Conservation (phyloP, 2,329 filamentous ascomycete species). For the Botryotinia calthae region DNA sequence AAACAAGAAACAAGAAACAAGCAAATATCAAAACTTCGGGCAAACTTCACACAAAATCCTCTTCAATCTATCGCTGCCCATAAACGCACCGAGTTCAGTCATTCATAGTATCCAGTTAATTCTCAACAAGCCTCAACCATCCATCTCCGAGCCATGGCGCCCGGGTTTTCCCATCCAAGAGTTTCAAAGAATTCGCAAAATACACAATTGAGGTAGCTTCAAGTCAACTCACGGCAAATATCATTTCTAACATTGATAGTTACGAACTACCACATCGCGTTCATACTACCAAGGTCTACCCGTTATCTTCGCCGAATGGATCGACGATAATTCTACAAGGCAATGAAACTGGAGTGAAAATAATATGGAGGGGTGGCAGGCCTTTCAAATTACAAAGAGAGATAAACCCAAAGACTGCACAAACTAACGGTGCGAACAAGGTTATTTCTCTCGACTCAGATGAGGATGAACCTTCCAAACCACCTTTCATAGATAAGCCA, state of each 20-base stretch:
- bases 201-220: constrained; percentile 32
- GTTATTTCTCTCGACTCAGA: constrained; percentile 65
- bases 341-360: constrained; percentile 59
- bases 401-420: constrained; percentile 38
- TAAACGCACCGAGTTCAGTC: too few species aligned
- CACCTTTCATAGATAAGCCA: constrained; percentile 51
- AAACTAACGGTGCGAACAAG: constrained; percentile 55
- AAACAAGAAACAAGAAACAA: neutral
- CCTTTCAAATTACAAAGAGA: constrained; percentile 52
- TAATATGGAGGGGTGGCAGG: constrained; percentile 62
- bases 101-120: neutral
- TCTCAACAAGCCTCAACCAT: neutral
- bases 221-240: neutral
- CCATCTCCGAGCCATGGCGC: constrained; percentile 25
- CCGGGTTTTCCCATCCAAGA: constrained; percentile 28
- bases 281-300: constrained; percentile 60
- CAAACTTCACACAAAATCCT: neutral
- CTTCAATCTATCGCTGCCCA: neutral
- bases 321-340: constrained; percentile 62
- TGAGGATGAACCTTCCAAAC: constrained; percentile 48
- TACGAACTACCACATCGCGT: constrained; percentile 59
- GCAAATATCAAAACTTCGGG: neutral
- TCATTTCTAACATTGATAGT: constrained; percentile 40
- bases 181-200: constrained; percentile 33
- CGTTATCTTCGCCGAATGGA: constrained; percentile 60